Evolutionary conservation across 2,329 filamentous ascomycete genomes (phyloP).

Genomic region (Monilinia aucupariae): DNA sequence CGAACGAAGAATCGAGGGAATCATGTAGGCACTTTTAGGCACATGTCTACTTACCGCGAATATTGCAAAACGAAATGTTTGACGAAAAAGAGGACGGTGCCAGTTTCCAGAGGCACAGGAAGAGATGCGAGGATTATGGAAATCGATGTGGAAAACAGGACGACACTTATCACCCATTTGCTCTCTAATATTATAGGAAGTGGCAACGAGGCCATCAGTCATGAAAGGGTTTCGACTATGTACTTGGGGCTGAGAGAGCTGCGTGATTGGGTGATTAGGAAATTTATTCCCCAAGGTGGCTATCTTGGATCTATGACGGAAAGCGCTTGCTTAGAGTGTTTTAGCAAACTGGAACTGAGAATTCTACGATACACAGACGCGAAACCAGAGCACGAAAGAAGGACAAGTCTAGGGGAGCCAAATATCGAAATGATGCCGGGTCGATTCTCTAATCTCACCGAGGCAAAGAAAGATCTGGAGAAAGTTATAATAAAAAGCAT

Average conservation of each 20-base stretch:
- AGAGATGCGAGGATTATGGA: neutral
- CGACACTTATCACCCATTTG: slow-evolving; percentile 8
- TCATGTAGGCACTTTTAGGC: slow-evolving; percentile 23
- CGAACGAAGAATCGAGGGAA: slow-evolving; percentile 17
- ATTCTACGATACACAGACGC: neutral
- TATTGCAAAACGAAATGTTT: slow-evolving; percentile 25
- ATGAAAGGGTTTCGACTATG: slow-evolving; percentile 5
- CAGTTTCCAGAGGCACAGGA: neutral
- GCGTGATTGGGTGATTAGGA: neutral
- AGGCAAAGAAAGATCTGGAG: slow-evolving; percentile 23
- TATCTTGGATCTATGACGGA: slow-evolving; percentile 4
- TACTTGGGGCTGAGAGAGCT: slow-evolving; percentile 3
- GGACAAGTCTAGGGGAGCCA: slow-evolving; percentile 15
- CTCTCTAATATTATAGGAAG: slow-evolving; percentile 6
- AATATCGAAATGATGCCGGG: slow-evolving; percentile 26
- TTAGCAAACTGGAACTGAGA: neutral
- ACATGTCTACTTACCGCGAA: slow-evolving; percentile 24
- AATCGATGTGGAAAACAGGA: slow-evolving; percentile 4
- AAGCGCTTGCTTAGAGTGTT: neutral
- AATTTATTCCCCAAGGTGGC: slow-evolving; percentile 2
- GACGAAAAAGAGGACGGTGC: slow-evolving; percentile 12
- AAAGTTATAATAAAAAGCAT: slow-evolving; percentile 26
- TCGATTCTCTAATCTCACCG: slow-evolving; percentile 19
- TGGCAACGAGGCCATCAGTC: neutral
- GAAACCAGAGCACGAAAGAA: neutral